Evolutionary conservation across 2,329 filamentous ascomycete species (phyloP).

Genomic region (Zelopaecilomyces penicillatus): DNA sequence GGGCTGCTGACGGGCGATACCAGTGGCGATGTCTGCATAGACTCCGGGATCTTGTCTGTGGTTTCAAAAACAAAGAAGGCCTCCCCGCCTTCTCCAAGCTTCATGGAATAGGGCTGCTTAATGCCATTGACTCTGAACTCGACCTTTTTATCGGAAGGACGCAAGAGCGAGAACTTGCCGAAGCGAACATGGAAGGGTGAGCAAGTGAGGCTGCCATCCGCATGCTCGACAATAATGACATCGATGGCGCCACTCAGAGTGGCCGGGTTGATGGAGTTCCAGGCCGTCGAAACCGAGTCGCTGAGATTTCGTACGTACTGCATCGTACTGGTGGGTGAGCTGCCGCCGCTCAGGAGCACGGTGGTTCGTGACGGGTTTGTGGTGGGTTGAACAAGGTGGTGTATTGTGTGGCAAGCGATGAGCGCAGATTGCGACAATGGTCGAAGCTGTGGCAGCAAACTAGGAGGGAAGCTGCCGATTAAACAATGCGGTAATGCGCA

Average conservation of each 20-base stretch:
- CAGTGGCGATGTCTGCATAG: conserved; percentile 86
- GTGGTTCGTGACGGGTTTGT: background rate
- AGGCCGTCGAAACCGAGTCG: conserved; percentile 93
- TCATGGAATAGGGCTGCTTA: conserved; percentile 95
- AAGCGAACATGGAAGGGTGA: conserved; percentile 98
- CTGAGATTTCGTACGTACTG: conserved; percentile 96
- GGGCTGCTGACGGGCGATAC: conserved; percentile 87
- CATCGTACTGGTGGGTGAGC: conserved; percentile 47
- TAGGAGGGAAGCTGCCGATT: conserved; percentile 1
- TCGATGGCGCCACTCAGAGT: conserved; percentile 97
- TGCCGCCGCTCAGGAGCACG: background rate
- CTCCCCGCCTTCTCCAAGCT: conserved; percentile 92
- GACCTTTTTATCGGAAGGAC: conserved; percentile 97
- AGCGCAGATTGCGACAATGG: background rate
- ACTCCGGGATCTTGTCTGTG: conserved; percentile 81
- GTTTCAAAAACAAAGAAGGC: conserved; percentile 99
- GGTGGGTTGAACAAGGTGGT: background rate
- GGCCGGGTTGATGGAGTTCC: conserved; percentile 98
- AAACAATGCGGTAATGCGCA: conserved; percentile 7
- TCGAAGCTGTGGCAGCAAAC: background rate
- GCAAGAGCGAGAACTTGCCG: conserved; percentile 92
- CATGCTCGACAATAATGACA: conserved; percentile 95
- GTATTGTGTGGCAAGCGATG: background rate
- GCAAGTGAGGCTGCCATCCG: conserved; percentile 81
- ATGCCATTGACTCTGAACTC: conserved; percentile 91